These are phyloP conservation scores for Xenosphaeropsis pyriputrescens DNA, from an alignment of 2,329 filamentous ascomycete genomes.

Conservation along the genomic window DNA sequence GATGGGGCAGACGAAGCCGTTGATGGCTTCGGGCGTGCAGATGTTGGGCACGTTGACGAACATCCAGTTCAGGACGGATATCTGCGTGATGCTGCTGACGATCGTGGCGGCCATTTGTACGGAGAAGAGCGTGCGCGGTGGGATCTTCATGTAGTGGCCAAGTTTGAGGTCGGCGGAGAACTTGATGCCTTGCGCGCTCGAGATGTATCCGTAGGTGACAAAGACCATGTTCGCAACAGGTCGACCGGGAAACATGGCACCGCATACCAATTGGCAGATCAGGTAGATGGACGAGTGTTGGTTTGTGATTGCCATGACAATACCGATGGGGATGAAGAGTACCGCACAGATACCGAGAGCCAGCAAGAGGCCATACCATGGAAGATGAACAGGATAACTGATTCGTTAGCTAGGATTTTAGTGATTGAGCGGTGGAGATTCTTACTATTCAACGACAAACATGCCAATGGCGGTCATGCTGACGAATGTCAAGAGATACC, in stretches of 20 bases:
- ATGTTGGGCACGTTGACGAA: conserved; percentile 62
- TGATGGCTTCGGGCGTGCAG: conserved; percentile 67
- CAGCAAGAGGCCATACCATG: conserved; percentile 75
- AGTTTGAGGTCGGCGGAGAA: conserved; percentile 80
- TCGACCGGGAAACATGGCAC: conserved; percentile 66
- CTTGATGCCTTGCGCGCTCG: conserved; percentile 76
- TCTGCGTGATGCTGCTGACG: conserved; percentile 68
- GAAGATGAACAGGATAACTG: conserved; percentile 66
- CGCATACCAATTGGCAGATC: conserved; percentile 75
- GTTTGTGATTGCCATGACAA: conserved; percentile 87
- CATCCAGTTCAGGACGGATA: conserved; percentile 83
- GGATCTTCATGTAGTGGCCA: conserved; percentile 80
- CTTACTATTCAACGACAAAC: conserved; percentile 73
- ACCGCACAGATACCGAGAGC: conserved; percentile 64
- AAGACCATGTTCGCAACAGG: conserved; percentile 91
- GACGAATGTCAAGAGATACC: conserved; percentile 66
- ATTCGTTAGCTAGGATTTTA: conserved; percentile 9
- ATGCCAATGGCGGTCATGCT: conserved; percentile 68
- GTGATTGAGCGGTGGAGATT: conserved; percentile 7
- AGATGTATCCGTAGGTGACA: conserved; percentile 83
- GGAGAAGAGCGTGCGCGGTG: conserved; percentile 62
- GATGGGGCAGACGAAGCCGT: conserved; percentile 78
- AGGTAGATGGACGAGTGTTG: conserved; percentile 79
- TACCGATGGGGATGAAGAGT: conserved; percentile 81
- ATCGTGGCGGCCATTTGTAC: conserved; percentile 65